Percentiles rank a stretch among this genome's conserved stretches.
Evolutionary conservation across 208 protist genomes (phyloP).

Genomic region (Naegleria fowleri): DNA sequence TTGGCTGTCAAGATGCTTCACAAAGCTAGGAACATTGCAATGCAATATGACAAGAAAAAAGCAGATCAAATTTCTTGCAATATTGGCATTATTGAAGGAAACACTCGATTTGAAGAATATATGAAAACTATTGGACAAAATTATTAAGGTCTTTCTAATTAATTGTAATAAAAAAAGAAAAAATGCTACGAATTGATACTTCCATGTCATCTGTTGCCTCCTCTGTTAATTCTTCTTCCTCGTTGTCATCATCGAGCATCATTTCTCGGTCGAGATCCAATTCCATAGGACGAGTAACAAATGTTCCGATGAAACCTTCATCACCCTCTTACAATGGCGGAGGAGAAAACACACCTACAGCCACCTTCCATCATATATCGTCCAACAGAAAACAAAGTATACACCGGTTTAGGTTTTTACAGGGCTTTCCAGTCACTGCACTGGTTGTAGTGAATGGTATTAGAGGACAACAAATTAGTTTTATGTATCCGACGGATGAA

Average conservation of each 20-base stretch:
- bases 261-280: background rate
- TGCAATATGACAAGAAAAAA: background rate
- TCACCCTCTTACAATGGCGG: background rate
- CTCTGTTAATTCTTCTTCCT: no score
- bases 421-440: background rate
- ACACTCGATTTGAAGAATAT: background rate
- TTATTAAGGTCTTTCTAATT: no score
- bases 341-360: background rate
- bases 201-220: no score
- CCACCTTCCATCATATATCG: background rate
- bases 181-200: no score
- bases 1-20: background rate
- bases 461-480: background rate
- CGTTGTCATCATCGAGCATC: no score
- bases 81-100: conserved; percentile 4
- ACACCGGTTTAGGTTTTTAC: background rate
- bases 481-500: background rate
- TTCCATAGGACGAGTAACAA: background rate
- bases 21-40: background rate
- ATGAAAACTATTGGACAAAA: background rate
- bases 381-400: background rate
- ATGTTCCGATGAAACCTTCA: background rate
- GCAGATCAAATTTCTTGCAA: background rate
- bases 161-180: no score
- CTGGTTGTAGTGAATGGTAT: conserved; percentile 5